Evolutionary conservation across 2,329 filamentous ascomycete genomes (phyloP).

Genomic region (Apiospora aurea): DNA sequence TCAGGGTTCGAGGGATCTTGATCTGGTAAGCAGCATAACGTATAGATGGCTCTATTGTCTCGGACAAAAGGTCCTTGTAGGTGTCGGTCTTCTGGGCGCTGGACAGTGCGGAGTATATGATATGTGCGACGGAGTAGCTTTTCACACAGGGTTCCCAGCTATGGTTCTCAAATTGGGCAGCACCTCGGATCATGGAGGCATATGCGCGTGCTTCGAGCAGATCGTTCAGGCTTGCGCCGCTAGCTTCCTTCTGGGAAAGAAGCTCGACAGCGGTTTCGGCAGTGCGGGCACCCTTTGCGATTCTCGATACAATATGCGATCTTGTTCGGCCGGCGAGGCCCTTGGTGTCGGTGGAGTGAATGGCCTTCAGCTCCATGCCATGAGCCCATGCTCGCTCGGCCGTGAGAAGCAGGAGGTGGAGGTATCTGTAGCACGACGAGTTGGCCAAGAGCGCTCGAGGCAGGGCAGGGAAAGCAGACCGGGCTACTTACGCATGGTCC

Average conservation of each 20-base stretch:
- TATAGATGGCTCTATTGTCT: slow-evolving; percentile 91
- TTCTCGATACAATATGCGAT: slow-evolving; percentile 86
- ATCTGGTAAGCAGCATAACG: slow-evolving; percentile 94
- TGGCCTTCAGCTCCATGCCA: slow-evolving; percentile 91
- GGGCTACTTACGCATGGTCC: slow-evolving; percentile 74
- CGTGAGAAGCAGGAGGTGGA: slow-evolving; percentile 80
- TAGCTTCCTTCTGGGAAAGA: slow-evolving; percentile 68
- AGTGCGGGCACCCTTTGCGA: slow-evolving; percentile 78
- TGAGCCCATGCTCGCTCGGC: slow-evolving; percentile 94
- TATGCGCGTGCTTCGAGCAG: slow-evolving; percentile 89
- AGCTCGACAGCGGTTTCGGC: slow-evolving; percentile 73
- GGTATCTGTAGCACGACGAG: slow-evolving; percentile 62
- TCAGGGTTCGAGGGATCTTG: slow-evolving; percentile 83
- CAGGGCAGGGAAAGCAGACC: neutral
- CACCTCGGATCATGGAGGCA: slow-evolving; percentile 75
- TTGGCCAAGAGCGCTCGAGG: slow-evolving; percentile 27
- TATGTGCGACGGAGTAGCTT: slow-evolving; percentile 76
- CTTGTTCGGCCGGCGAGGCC: slow-evolving; percentile 80
- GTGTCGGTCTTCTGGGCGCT: slow-evolving; percentile 72
- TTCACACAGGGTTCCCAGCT: slow-evolving; percentile 81
- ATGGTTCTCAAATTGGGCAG: slow-evolving; percentile 85
- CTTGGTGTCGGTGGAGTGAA: slow-evolving; percentile 80
- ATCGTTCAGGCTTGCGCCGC: slow-evolving; percentile 73
- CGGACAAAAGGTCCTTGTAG: slow-evolving; percentile 84
- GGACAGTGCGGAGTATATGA: slow-evolving; percentile 83